Evolutionary conservation across 2,329 filamentous ascomycete genomes (phyloP).

Genomic region (Colletotrichum godetiae): DNA sequence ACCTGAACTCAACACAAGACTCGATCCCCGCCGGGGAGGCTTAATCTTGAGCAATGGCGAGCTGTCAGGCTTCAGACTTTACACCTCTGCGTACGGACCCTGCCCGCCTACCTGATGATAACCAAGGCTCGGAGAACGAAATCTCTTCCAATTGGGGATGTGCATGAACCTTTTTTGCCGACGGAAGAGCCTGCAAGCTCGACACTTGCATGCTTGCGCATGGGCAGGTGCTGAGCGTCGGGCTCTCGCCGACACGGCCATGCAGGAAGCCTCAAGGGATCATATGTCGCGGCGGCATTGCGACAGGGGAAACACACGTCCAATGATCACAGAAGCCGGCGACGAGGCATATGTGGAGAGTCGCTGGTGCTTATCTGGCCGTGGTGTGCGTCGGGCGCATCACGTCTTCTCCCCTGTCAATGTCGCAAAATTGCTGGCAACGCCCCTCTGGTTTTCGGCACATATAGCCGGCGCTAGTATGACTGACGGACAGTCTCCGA

Average conservation of each 20-base stretch:
- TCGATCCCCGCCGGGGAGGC: neutral
- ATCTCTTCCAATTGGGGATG: neutral
- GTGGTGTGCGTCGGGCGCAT: neutral
- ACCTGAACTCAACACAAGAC: neutral
- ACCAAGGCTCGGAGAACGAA: neutral
- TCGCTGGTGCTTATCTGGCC: neutral
- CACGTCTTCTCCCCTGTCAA: conserved; percentile 22
- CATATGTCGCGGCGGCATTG: neutral
- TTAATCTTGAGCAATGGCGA: neutral
- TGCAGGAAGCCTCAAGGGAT: neutral
- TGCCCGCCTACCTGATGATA: neutral
- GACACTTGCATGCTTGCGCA: neutral
- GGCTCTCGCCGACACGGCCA: neutral
- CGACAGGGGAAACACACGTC: neutral
- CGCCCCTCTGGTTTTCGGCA: neutral
- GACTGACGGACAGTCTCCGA: neutral
- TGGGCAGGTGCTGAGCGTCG: neutral
- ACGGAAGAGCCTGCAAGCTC: neutral
- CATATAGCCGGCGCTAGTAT: neutral
- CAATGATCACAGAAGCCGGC: neutral
- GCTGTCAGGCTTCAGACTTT: neutral
- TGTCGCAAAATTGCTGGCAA: conserved; percentile 10
- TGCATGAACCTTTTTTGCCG: neutral
- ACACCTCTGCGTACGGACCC: neutral
- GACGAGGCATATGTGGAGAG: neutral